Evolutionary conservation across 2,329 filamentous ascomycete species (phyloP), one percentile per base, ranked within the genome.

Genomic region (Aphanoascus verrucosus): DNA sequence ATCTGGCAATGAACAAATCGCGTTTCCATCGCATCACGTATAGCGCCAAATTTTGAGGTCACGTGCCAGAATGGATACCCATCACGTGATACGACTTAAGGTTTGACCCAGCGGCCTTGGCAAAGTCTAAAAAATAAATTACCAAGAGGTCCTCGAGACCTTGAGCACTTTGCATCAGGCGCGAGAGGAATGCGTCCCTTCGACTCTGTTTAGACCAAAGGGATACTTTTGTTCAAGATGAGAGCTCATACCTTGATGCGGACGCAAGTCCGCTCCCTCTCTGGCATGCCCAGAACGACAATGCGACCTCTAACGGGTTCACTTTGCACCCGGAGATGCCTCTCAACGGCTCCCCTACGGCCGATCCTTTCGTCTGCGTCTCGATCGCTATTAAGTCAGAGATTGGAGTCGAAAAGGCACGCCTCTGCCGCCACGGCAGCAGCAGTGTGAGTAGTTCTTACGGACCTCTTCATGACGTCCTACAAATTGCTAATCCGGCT

Each of bases 391-490:
- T 52, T 73, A 55, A 69, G 65, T 58, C 65, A 63, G 58, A 64
- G 66, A 62, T 72, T 69, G 67, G 64, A 70, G 54, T 72, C 73
- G 59, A 66, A 66, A 53, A 65, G 73, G 53, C 67, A 70, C 63
- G 65, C 69, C 23, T 72, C 72, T 52, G 64, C 68, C 35, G 65
- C 69, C 44, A 70, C 73, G 40, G 65, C 69, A 45, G 71, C 73
- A 5, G 66, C 71, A 56, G 71, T 74, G 70, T 75, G 62, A 64
- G 72, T 46, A 14, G 42, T 46, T 14, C 3, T 20, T 50, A 6
- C 20, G 2, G 23, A 23, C 5, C n/a, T 4, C 47, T 20, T 46
- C 31, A 32, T 3, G 31, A 5, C 46, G 12, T 52, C 37, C 48
- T 40, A 47, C 28, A 42, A 55, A 47, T n/a, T 43, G 19, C 31